A percentile compares a stretch with the other conserved stretches of the same genome.
These are phyloP conservation scores for Ramichloridium luteum DNA, from an alignment of 2,329 filamentous ascomycete genomes.

Conservation along the genomic window DNA sequence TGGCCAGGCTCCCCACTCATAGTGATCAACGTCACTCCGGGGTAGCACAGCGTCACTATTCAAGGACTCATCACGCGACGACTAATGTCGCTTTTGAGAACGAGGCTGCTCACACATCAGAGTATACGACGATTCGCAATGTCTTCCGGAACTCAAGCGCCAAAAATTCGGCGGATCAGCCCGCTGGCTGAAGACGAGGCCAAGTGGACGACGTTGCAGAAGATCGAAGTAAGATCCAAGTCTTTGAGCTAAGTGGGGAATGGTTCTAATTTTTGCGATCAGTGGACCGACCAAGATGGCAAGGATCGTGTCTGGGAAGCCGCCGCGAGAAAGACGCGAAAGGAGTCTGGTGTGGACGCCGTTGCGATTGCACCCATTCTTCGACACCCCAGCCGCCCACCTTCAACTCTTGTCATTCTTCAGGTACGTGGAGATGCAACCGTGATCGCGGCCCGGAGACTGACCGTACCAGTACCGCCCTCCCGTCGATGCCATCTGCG, in stretches of 20 bases:
- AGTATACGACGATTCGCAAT: constrained; percentile 14
- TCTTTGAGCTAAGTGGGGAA: not conserved
- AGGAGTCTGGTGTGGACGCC: constrained; percentile 46
- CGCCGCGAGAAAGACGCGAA: constrained; percentile 40
- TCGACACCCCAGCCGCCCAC: constrained; percentile 33
- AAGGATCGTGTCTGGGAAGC: constrained; percentile 38
- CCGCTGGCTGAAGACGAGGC: constrained; percentile 41
- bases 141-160: constrained; percentile 29
- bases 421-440: constrained; percentile 5
- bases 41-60: too few relatives aligned
- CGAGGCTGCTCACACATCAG: too few relatives aligned
- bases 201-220: constrained; percentile 46
- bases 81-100: too few relatives aligned
- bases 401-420: constrained; percentile 44
- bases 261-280: not conserved
- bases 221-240: constrained; percentile 30
- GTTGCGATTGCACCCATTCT: constrained; percentile 46
- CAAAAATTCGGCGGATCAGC: constrained; percentile 35
- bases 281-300: constrained; percentile 27
- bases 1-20: too few relatives aligned
- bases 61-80: too few relatives aligned
- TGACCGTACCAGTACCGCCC: constrained; percentile 51
- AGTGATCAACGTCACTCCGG: too few relatives aligned
- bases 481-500: constrained; percentile 44
- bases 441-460: too few relatives aligned